These are phyloP conservation scores for Russula dissimulans DNA, from an alignment of 768 basidiomycete genomes.

Conservation along the genomic window DNA sequence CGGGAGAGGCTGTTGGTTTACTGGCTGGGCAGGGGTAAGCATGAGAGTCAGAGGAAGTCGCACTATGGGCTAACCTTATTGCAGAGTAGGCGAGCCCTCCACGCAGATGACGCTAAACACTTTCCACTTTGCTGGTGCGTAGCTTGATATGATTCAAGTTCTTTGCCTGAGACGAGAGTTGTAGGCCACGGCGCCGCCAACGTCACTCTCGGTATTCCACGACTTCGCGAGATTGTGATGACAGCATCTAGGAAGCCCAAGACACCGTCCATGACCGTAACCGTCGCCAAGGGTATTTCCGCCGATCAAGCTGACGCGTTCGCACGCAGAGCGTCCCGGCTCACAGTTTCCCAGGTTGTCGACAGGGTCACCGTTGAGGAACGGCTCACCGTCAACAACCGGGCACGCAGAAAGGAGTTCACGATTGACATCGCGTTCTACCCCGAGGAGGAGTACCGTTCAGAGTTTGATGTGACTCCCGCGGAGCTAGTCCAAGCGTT, in stretches of 20 bases:
- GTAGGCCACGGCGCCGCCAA: conserved; percentile 97
- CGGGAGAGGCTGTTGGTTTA: conserved; percentile 96
- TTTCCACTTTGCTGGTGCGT: conserved; percentile 93
- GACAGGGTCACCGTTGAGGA: conserved; percentile 79
- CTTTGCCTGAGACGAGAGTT: conserved; percentile 6
- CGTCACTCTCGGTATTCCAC: conserved; percentile 97
- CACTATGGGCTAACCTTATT: neutral
- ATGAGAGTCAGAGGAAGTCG: neutral
- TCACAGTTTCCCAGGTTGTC: conserved; percentile 82
- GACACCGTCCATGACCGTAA: conserved; percentile 94
- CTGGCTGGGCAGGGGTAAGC: conserved; percentile 92
- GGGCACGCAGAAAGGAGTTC: conserved; percentile 70
- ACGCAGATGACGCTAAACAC: conserved; percentile 99
- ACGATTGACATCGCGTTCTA: conserved; percentile 77
- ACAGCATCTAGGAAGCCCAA: conserved; percentile 93
- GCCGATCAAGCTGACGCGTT: conserved; percentile 58
- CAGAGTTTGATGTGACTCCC: conserved; percentile 72
- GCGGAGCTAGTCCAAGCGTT: conserved; percentile 67
- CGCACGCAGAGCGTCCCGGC: conserved; percentile 80
- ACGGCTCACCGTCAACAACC: conserved; percentile 53
- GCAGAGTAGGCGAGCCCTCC: conserved; percentile 93
- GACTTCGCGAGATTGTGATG: conserved; percentile 98
- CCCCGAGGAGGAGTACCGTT: conserved; percentile 70
- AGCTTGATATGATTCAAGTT: neutral
- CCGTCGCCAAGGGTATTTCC: conserved; percentile 44